Evolutionary conservation across 805 yeast genomes (phyloP).

Genomic region (Cyberlindnera xishuangbannaensis): DNA sequence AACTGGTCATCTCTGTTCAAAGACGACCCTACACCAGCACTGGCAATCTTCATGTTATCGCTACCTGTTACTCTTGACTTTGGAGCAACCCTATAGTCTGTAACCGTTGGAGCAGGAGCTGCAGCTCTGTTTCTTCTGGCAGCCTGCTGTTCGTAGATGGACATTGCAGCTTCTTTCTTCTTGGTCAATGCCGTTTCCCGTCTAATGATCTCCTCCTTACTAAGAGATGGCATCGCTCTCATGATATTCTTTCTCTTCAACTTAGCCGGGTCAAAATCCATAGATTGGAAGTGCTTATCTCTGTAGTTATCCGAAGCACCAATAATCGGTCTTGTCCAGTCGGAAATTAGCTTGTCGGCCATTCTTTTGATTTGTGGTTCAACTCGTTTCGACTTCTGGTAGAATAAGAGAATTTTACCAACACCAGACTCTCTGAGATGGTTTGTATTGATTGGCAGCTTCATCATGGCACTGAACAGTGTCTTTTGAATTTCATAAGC

Average conservation of each 20-base stretch:
- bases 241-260: constrained; percentile 2
- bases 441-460: constrained; percentile 89
- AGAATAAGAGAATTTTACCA: constrained; percentile 90
- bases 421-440: constrained; percentile 92
- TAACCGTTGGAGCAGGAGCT: constrained; percentile 85
- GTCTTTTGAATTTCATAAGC: constrained; percentile 93
- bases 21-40: constrained; percentile 45
- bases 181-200: no score
- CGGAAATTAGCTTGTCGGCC: constrained; percentile 88
- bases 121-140: constrained; percentile 92
- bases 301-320: constrained; percentile 93
- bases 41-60: constrained; percentile 30
- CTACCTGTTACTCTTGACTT: constrained; percentile 50
- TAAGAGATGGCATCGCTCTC: neutral
- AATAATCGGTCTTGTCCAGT: constrained; percentile 98
- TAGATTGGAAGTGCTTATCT: constrained; percentile 69
- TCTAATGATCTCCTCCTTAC: neutral
- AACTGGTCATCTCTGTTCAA: constrained; percentile 70
- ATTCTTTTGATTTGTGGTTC: constrained; percentile 80
- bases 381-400: constrained; percentile 84
- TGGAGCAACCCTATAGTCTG: constrained; percentile 90
- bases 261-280: constrained; percentile 52
- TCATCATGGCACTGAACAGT: constrained; percentile 63
- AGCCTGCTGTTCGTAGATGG: constrained; percentile 84
- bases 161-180: constrained; percentile 34